Percentiles rank a stretch among this genome's conserved stretches.
Evolutionary conservation across 2,329 filamentous ascomycete species (phyloP).

Genomic region (Cladophialophora immunda): DNA sequence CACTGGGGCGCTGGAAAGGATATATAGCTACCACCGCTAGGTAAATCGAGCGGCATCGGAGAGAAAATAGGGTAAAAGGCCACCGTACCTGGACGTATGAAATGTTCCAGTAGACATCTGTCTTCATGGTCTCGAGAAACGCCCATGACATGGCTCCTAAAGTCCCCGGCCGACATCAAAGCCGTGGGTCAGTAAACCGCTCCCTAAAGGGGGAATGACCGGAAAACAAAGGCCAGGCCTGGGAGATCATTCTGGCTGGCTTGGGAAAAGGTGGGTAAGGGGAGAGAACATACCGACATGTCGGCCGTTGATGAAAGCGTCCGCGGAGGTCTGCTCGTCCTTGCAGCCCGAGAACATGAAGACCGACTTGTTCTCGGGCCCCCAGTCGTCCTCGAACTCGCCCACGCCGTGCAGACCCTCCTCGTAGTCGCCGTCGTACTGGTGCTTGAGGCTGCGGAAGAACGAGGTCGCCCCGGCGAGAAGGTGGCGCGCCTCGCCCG

Average conservation of each 20-base stretch:
- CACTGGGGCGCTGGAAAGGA: too few relatives aligned
- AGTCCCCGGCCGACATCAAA: neutral
- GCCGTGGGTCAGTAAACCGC: neutral
- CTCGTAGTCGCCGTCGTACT: conserved; percentile 53
- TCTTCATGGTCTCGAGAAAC: conserved; percentile 40
- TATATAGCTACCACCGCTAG: too few relatives aligned
- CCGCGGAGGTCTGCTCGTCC: conserved; percentile 62
- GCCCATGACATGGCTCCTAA: conserved; percentile 40
- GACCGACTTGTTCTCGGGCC: conserved; percentile 56
- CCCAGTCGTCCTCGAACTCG: conserved; percentile 55
- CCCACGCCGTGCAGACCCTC: conserved; percentile 52
- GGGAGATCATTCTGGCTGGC: too few relatives aligned
- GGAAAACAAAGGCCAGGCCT: too few relatives aligned
- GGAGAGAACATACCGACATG: conserved; percentile 37
- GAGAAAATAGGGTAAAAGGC: too few relatives aligned
- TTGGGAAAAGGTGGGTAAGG: neutral
- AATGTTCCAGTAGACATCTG: conserved; percentile 36
- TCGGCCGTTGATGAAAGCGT: conserved; percentile 56
- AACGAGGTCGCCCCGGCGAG: conserved; percentile 64
- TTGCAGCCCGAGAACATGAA: conserved; percentile 62
- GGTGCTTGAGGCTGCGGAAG: conserved; percentile 53
- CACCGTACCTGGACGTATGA: conserved; percentile 35
- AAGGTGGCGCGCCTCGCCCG: conserved; percentile 61
- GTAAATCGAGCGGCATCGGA: too few relatives aligned
- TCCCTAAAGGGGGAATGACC: neutral